Conservation (phyloP, 176 grass and related monocot genomes). For the Olyra latifolia region DNA sequence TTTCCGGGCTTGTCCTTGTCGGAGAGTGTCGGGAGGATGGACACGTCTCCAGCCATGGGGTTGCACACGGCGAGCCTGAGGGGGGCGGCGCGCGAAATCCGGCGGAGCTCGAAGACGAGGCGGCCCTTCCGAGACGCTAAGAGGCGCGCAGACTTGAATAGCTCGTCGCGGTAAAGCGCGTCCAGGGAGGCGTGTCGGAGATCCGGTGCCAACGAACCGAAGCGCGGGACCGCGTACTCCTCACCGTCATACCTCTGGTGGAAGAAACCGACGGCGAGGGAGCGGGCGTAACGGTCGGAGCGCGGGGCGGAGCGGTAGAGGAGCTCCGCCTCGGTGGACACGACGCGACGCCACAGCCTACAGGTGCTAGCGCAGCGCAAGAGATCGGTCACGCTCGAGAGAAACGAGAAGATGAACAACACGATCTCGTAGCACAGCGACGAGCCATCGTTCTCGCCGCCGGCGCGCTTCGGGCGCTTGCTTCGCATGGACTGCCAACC, state of each 20-base stretch:
- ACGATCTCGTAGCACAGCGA: not conserved
- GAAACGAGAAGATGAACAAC: not conserved
- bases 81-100: not conserved
- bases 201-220: not conserved
- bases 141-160: not conserved
- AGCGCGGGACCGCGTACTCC: not conserved
- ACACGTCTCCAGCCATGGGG: not conserved
- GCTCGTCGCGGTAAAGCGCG: not conserved
- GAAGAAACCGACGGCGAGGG: slow-evolving; percentile 21
- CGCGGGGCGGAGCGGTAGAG: not conserved
- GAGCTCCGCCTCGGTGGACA: not conserved
- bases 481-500: not conserved
- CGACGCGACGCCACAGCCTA: not conserved
- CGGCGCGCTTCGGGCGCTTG: not conserved
- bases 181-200: not conserved
- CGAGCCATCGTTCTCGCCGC: not conserved
- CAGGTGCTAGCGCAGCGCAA: slow-evolving; percentile 13
- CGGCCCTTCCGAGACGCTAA: not conserved
- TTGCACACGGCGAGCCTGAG: slow-evolving; percentile 14
- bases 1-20: not conserved
- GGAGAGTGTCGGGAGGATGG: not conserved
- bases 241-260: not conserved
- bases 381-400: not conserved
- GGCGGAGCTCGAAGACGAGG: slow-evolving; percentile 6
- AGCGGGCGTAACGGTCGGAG: not conserved